Conservation (phyloP, 2,329 filamentous ascomycete species). For the Blastomyces gilchristii region DNA sequence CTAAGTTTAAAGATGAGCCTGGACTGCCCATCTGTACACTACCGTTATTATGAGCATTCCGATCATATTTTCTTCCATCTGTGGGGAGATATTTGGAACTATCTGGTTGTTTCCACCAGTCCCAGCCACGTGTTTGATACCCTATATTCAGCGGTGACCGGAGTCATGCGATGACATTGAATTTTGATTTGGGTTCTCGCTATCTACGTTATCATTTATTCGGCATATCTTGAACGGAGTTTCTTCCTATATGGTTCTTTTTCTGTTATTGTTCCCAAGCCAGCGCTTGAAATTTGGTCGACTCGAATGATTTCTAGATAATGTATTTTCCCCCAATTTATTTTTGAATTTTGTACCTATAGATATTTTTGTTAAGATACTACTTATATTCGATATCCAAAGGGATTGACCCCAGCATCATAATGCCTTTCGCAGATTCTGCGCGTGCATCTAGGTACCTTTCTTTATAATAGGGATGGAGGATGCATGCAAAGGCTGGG, state of each 20-base stretch:
- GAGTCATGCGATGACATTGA: background rate
- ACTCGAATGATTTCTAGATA: background rate
- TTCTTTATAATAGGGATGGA: background rate
- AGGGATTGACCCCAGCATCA: background rate
- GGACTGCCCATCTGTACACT: background rate
- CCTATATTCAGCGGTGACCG: background rate
- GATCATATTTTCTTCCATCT: background rate
- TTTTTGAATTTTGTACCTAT: constrained; percentile 2
- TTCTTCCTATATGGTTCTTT: background rate
- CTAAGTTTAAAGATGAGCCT: background rate
- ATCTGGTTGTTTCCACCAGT: background rate
- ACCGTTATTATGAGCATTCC: background rate
- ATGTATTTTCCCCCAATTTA: background rate
- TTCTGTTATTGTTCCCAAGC: background rate
- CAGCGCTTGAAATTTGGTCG: background rate
- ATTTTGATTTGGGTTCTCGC: background rate
- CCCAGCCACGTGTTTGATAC: constrained; percentile 3
- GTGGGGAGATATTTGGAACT: background rate
- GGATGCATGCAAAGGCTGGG: background rate
- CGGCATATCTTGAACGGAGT: background rate
- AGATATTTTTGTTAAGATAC: background rate
- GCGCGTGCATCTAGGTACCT: background rate
- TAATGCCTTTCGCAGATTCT: background rate
- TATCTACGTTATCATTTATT: background rate
- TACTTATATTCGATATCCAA: background rate